phyloP scores from a whole-genome alignment of 495 filamentous ascomycete species.

The Lepraria neglecta region DNA sequence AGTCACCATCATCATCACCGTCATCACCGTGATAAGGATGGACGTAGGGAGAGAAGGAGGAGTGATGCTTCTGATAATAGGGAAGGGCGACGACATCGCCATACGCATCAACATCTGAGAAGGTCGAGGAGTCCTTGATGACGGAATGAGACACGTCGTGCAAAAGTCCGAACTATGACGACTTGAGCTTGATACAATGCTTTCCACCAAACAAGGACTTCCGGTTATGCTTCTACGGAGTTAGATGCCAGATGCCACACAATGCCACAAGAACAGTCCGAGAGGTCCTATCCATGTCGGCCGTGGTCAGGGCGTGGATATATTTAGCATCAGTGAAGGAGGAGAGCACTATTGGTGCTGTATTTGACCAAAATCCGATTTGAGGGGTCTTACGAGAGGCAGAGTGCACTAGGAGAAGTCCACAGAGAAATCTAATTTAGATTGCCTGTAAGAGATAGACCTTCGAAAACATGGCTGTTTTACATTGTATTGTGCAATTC shows the following conservation, averaged over 20 bases:
- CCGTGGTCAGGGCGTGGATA: not conserved
- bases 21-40: conserved; percentile 42
- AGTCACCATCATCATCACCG: conserved; percentile 47
- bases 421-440: too few species aligned
- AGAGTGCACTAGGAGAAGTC: too few species aligned
- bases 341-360: too few species aligned
- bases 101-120: conserved; percentile 19
- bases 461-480: not conserved
- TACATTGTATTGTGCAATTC: not conserved
- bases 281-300: not conserved
- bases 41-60: conserved; percentile 22
- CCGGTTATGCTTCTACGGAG: too few species aligned
- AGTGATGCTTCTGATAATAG: conserved; percentile 12
- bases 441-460: too few species aligned
- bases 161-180: too few species aligned
- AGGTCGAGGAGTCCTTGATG: conserved; percentile 24
- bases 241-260: not conserved
- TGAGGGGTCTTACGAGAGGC: too few species aligned
- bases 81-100: not conserved
- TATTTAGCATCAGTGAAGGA: too few species aligned
- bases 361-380: too few species aligned
- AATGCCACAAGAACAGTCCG: not conserved
- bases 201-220: too few species aligned
- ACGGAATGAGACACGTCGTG: too few species aligned
- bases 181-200: too few species aligned